Conservation (phyloP, 805 yeast species). For the Cyberlindnera suaveolens region DNA sequence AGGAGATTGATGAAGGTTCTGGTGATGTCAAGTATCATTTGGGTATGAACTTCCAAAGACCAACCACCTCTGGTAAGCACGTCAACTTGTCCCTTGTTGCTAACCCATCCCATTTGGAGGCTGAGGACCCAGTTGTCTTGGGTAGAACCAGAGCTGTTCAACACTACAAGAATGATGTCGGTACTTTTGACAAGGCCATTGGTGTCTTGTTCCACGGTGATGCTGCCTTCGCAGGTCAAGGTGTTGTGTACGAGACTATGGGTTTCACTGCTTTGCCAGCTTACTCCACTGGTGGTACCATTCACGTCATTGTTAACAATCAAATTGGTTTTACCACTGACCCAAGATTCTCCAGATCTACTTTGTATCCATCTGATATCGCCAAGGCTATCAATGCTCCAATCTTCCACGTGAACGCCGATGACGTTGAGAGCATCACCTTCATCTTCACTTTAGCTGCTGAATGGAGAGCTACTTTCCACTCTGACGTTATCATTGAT, state of each 20-base stretch:
- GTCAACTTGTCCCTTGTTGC: constrained; percentile 96
- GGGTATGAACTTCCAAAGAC: constrained; percentile 99
- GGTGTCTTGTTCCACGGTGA: constrained; percentile 96
- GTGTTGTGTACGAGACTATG: constrained; percentile 98
- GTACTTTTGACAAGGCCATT: constrained; percentile 79
- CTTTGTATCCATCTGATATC: constrained; percentile 96
- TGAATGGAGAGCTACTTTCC: constrained; percentile 96
- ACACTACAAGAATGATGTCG: constrained; percentile 84
- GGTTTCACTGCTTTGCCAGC: constrained; percentile 91
- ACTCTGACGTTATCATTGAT: constrained; percentile 93
- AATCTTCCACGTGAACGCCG: constrained; percentile 98
- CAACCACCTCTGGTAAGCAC: constrained; percentile 96
- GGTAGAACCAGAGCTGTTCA: constrained; percentile 97
- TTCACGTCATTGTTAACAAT: constrained; percentile 93
- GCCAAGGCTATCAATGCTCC: constrained; percentile 97
- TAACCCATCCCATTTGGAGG: constrained; percentile 98
- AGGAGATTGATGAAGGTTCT: constrained; percentile 89
- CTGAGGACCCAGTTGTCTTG: constrained; percentile 97
- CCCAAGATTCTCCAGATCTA: constrained; percentile 95
- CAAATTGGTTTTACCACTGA: constrained; percentile 99
- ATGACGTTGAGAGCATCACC: constrained; percentile 90
- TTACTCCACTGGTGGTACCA: constrained; percentile 96
- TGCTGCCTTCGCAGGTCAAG: constrained; percentile 98
- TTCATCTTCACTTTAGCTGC: constrained; percentile 95
- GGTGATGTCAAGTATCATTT: constrained; percentile 99